Conservation (phyloP, 768 basidiomycete genomes). For the Boletus vinaceobasis region DNA sequence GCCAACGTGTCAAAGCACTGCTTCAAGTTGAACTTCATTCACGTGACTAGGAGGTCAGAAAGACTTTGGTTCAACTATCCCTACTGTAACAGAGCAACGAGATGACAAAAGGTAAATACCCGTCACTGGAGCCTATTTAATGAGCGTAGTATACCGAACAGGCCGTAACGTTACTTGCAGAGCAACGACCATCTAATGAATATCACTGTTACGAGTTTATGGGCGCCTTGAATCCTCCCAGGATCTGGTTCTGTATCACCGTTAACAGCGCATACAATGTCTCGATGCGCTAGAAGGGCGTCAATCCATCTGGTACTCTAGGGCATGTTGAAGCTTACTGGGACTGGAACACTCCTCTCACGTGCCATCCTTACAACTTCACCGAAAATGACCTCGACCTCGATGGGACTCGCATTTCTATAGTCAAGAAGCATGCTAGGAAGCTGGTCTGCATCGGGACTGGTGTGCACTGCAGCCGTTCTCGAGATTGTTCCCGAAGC, state of each 20-base stretch:
- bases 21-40: neutral
- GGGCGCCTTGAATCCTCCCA: conserved; percentile 33
- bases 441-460: conserved; percentile 43
- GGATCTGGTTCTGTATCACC: conserved; percentile 60
- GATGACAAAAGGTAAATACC: no score
- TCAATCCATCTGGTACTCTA: neutral
- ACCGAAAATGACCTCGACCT: conserved; percentile 65
- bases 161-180: neutral
- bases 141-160: no score
- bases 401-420: conserved; percentile 50
- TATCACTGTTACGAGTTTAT: neutral
- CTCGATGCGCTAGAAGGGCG: conserved; percentile 48
- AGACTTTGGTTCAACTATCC: neutral
- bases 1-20: neutral
- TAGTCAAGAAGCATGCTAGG: conserved; percentile 64
- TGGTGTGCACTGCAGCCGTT: conserved; percentile 38
- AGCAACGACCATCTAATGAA: neutral
- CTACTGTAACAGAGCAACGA: no score
- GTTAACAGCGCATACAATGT: conserved; percentile 56
- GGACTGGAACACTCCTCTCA: conserved; percentile 15
- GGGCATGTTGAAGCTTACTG: conserved; percentile 1
- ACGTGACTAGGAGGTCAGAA: conserved; percentile 4
- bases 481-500: conserved; percentile 38
- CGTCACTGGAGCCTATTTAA: no score
- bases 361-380: conserved; percentile 36